These are phyloP conservation scores for Coemansia sp. DNA, from an alignment of 192 early-diverging fungal species.

Conservation along the genomic window DNA sequence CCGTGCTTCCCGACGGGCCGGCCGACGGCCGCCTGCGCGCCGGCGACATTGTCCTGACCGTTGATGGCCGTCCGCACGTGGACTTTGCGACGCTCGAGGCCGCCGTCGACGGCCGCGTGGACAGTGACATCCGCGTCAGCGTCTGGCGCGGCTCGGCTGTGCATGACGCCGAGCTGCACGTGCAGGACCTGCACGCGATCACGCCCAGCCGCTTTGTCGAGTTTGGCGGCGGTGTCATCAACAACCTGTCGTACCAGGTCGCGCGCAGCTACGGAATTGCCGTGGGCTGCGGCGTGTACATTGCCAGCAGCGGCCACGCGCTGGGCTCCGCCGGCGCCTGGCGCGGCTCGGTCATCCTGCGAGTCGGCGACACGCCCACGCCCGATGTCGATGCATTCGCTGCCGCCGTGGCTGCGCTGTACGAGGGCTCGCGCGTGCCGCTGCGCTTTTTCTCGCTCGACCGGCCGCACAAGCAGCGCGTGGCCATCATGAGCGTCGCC, in stretches of 20 bases:
- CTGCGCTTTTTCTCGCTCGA: constrained; percentile 71
- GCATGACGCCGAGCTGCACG: constrained; percentile 44
- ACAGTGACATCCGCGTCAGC: constrained; percentile 48
- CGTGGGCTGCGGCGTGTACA: constrained; percentile 72
- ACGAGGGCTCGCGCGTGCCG: constrained; percentile 71
- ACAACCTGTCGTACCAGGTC: constrained; percentile 74
- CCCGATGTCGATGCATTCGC: constrained; percentile 77
- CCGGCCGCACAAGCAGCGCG: constrained; percentile 74
- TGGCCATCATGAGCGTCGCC: constrained; percentile 83
- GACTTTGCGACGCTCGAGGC: constrained; percentile 66
- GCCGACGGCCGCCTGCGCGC: constrained; percentile 62
- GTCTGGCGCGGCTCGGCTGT: constrained; percentile 61
- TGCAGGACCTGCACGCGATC: constrained; percentile 70
- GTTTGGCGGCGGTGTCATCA: constrained; percentile 83
- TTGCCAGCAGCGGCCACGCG: constrained; percentile 72
- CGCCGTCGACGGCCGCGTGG: constrained; percentile 59
- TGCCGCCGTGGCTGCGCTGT: constrained; percentile 65
- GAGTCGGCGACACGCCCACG: constrained; percentile 70
- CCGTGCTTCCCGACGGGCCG: constrained; percentile 65
- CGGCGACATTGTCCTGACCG: constrained; percentile 68
- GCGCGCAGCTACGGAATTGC: constrained; percentile 71
- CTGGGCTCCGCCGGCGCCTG: constrained; percentile 63
- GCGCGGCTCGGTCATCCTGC: constrained; percentile 69
- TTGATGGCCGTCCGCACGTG: constrained; percentile 59
- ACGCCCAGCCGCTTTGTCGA: constrained; percentile 87